Evolutionary conservation across 2,329 filamentous ascomycete species (phyloP).

Genomic region (Alternaria novae-zelandiae): DNA sequence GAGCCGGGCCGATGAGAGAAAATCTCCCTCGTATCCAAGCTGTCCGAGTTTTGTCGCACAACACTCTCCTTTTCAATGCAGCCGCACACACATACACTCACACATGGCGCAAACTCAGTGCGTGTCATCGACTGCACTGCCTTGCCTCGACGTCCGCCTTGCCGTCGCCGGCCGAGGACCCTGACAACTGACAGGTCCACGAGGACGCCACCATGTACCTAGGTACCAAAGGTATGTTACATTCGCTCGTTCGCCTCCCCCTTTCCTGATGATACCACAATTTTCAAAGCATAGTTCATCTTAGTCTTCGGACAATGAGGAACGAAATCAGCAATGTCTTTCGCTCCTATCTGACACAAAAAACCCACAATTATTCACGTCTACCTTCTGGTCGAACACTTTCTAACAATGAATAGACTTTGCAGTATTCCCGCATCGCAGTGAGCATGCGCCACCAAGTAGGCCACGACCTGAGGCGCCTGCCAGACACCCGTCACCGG

Average conservation of each 20-base stretch:
- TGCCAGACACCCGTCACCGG: constrained; percentile 15
- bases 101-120: constrained; percentile 1
- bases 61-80: constrained; percentile 4
- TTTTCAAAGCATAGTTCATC: constrained; percentile 53
- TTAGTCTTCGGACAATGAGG: constrained; percentile 49
- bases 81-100: not conserved
- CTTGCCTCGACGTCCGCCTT: constrained; percentile 1
- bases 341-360: constrained; percentile 51
- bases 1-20: constrained; percentile 6
- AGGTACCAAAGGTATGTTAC: constrained; percentile 35
- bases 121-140: constrained; percentile 1
- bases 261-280: constrained; percentile 47
- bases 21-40: not conserved
- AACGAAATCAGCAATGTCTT: constrained; percentile 51
- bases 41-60: not conserved
- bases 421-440: not conserved
- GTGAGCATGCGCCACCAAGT: not conserved
- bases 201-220: not conserved
- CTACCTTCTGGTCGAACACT: not conserved
- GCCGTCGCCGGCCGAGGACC: not conserved
- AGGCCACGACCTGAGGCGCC: not conserved
- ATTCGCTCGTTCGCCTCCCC: constrained; percentile 7
- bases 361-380: not conserved
- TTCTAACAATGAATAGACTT: constrained; percentile 11
- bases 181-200: not conserved